Evolutionary conservation across 495 filamentous ascomycete species (phyloP), one percentile per base, ranked within the genome.

Genomic region (Penicillium simplicissimum): DNA sequence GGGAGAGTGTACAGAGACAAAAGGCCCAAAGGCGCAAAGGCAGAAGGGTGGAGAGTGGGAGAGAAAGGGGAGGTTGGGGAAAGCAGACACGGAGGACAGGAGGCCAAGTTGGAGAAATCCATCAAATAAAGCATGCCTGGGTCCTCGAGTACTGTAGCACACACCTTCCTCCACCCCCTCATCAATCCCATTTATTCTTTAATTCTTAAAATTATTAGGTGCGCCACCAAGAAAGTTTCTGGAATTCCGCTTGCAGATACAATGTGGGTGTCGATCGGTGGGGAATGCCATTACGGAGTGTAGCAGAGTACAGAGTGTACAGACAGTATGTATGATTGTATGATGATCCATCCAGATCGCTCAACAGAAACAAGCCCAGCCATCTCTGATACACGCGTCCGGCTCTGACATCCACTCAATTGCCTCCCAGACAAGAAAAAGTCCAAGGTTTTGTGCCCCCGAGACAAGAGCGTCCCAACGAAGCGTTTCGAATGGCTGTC

Each of bases 151-250:
- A n/a, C n/a, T n/a, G n/a, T n/a, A 33, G 15, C 15, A 23, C 25
- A 28, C 25, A 28, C 25, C 25, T 4, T 28, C 25, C 28, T 34
- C 48, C 48, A 51, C 47, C 48, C 48, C 48, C 25, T 52, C 48
- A 52, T 52, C 31, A 34, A 52, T 52, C 14, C 25, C 31, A 31
- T 34, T 52, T 52, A 21, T 45, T 45, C 42, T 21, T 42, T 42
- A 6, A 19, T 35, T 11, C 1, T 54, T 31, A 38, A 23, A 8
- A 36, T 25, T 23, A 42, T 31, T 31, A 5, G 19, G 25, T 55
- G 43, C 62, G 62, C 62, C 62, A 64, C 62, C 59, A 43, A 58
- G 42, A 59, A 65, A 43, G 54, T 61, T 66, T 68, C 67, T 67
- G 54, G 59, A 65, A 67, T 54, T 52, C 21, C 38, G 52, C 42